These are phyloP conservation scores for Ganoderma meredithae DNA, from an alignment of 1,284 basidiomycete genomes.

Conservation along the genomic window DNA sequence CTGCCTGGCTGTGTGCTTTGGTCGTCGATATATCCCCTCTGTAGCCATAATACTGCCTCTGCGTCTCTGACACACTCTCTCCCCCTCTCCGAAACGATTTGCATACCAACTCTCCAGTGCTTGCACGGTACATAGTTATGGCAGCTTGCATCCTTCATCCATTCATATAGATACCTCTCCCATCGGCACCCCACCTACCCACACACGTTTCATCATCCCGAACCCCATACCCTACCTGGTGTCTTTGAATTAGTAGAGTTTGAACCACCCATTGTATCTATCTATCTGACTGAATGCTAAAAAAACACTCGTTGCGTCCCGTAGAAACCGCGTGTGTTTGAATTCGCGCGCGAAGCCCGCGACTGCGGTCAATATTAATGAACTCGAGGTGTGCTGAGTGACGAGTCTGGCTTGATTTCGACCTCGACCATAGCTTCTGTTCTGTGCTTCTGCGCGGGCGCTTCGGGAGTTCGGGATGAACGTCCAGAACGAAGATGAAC, in stretches of 20 bases:
- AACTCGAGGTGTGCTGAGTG: no score
- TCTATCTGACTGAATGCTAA: not conserved
- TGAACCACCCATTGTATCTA: constrained; percentile 25
- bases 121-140: constrained; percentile 21
- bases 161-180: constrained; percentile 21
- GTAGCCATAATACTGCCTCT: constrained; percentile 23
- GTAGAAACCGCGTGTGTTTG: not conserved
- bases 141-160: constrained; percentile 9
- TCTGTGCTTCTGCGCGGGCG: not conserved
- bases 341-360: not conserved
- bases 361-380: no score
- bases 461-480: not conserved
- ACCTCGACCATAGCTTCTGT: not conserved
- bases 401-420: not conserved
- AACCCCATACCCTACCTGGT: constrained; percentile 28
- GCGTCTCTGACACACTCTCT: no score
- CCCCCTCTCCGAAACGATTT: not conserved
- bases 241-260: constrained; percentile 22
- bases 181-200: constrained; percentile 12
- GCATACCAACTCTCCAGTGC: constrained; percentile 9
- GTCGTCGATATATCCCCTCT: constrained; percentile 18
- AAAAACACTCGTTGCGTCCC: constrained; percentile 1
- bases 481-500: not conserved
- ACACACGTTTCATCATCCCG: not conserved
- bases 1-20: constrained; percentile 3